Evolutionary conservation across 371 early-diverging fungal genomes (phyloP), one percentile per base, ranked within the genome.

Genomic region (Rhizopus stolonifer): DNA sequence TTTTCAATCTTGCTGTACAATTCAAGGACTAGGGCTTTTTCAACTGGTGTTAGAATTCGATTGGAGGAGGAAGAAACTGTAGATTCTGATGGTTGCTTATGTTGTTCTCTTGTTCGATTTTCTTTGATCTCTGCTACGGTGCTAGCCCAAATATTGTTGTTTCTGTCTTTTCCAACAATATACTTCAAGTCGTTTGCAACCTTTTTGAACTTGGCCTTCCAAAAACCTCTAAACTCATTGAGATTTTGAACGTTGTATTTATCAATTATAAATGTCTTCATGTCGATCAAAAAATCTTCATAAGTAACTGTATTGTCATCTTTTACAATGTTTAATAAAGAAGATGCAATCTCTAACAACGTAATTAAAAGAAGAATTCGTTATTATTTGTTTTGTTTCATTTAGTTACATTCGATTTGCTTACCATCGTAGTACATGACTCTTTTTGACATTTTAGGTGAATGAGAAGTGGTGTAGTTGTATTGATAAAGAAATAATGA

Each of bases 361-460:
- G 42, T 18, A 40, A 40, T n/a, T n/a, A 21, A 40, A 40, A 40
- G 42, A 40, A 40, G 42, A 40, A 19, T 40, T 44, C 0, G 44
- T 23, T 44, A 24, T 44, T 24, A 44, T 44, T 44, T 44, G 24
- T 11, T 43, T 43, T 43, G 9, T 43, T 43, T 21, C 24, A 43
- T 43, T 43, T 43, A 43, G 23, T 24, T 43, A 43, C 44, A 24
- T 43, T 43, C 44, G 23, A 43, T 24, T 43, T 43, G 44, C 44
- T 43, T 43, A 43, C 24, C 44, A 10, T 43, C 44, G 23, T 43
- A 43, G 44, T 43, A 23, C 22, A 43, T 23, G 44, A 13, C 44
- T 43, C 44, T 43, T 22, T 43, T 15, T 43, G 44, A 43, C 24
- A 43, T 43, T 43, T 43, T 15, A 43, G 44, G 24, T 43, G 44